Percentiles rank a stretch among this genome's conserved stretches.
Evolutionary conservation across 2,329 filamentous ascomycete genomes (phyloP).

Genomic region (Claviceps capensis): DNA sequence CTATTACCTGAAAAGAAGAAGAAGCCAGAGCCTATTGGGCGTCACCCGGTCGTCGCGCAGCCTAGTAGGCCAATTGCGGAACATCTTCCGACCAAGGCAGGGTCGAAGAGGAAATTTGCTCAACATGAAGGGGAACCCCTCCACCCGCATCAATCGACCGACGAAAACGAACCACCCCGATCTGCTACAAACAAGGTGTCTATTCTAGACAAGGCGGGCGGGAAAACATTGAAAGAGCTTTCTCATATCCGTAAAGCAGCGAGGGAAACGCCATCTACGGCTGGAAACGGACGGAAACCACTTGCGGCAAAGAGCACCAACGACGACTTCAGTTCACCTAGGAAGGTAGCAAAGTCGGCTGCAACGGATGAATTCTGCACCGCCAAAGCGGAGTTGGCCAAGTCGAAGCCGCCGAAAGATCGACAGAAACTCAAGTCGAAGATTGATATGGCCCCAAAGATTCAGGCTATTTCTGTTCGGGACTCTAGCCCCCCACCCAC

Average conservation of each 20-base stretch:
- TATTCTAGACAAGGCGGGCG: constrained; percentile 21
- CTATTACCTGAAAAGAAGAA: constrained; percentile 17
- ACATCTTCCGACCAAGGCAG: constrained; percentile 23
- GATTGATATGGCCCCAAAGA: constrained; percentile 9
- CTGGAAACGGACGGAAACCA: constrained; percentile 28
- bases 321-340: constrained; percentile 43
- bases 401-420: constrained; percentile 14
- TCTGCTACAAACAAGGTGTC: constrained; percentile 13
- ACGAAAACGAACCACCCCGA: constrained; percentile 16
- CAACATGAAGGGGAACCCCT: constrained; percentile 31
- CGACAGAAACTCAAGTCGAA: constrained; percentile 16
- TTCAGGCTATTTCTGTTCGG: constrained; percentile 10
- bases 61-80: constrained; percentile 2
- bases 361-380: constrained; percentile 23
- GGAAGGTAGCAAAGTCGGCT: constrained; percentile 29
- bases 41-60: neutral
- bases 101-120: constrained; percentile 45
- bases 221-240: constrained; percentile 34
- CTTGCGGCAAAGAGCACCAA: constrained; percentile 46
- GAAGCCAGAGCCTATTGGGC: neutral
- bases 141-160: constrained; percentile 11
- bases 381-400: constrained; percentile 24
- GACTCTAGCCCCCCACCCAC: constrained; percentile 9
- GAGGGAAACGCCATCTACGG: constrained; percentile 17
- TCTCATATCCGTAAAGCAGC: constrained; percentile 28